phyloP scores from a whole-genome alignment of 2,329 filamentous ascomycete species.

The Epichloe elymi region DNA sequence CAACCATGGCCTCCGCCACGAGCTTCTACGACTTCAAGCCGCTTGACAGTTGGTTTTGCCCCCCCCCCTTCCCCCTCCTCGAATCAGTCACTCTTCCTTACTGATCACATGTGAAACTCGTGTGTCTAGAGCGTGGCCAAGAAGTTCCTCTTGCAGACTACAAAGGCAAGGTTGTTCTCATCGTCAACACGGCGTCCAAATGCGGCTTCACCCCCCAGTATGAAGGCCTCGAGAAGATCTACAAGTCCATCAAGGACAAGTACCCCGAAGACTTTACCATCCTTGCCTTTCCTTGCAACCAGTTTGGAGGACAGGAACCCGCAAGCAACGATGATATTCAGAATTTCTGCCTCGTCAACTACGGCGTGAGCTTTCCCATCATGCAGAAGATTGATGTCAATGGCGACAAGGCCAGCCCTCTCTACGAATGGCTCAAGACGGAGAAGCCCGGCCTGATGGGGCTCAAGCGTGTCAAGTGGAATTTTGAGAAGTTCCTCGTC shows the following conservation, averaged over 20 bases:
- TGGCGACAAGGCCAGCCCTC: constrained; percentile 62
- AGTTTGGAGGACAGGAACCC: constrained; percentile 86
- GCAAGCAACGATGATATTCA: constrained; percentile 71
- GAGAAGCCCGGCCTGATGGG: constrained; percentile 75
- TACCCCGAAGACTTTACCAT: constrained; percentile 69
- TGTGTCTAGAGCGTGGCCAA: constrained; percentile 39
- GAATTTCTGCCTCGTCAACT: constrained; percentile 82
- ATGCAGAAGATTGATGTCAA: constrained; percentile 92
- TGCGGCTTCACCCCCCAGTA: constrained; percentile 99
- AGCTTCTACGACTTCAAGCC: constrained; percentile 75
- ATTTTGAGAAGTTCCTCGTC: constrained; percentile 97
- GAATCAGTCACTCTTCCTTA: neutral
- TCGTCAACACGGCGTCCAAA: constrained; percentile 97
- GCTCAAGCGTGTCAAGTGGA: constrained; percentile 92
- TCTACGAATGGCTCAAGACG: constrained; percentile 50
- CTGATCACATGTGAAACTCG: constrained; percentile 7
- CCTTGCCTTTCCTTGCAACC: constrained; percentile 97
- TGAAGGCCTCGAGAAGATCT: constrained; percentile 77
- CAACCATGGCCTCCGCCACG: constrained; percentile 27
- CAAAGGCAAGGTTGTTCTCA: constrained; percentile 84
- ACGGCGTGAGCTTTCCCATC: constrained; percentile 80
- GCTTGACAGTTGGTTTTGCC: constrained; percentile 48
- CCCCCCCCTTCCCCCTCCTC: no score
- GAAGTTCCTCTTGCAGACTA: constrained; percentile 57
- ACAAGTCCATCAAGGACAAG: constrained; percentile 59